Evolutionary conservation across 75 land plant genomes (phyloP).

Genomic region (Cryptomeria japonica): DNA sequence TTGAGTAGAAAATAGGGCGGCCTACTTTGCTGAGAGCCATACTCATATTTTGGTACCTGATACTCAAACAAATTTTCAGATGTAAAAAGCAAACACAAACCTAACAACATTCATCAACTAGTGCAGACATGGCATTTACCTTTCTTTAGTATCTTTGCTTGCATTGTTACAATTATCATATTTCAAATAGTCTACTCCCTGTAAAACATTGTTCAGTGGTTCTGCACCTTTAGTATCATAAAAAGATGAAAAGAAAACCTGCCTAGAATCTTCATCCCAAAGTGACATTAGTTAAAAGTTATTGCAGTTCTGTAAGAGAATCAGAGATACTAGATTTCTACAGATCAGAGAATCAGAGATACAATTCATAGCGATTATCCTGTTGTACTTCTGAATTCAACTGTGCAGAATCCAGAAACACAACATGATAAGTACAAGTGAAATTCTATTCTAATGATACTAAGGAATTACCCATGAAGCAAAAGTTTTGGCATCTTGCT

Average conservation of each 20-base stretch:
- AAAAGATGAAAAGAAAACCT: not conserved
- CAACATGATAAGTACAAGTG: no score
- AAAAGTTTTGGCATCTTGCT: constrained; percentile 82
- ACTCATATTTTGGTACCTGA: constrained; percentile 77
- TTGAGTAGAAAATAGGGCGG: constrained; percentile 75
- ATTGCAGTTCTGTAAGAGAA: no score
- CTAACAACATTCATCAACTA: not conserved
- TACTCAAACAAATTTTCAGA: constrained; percentile 19
- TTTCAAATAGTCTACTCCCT: constrained; percentile 93
- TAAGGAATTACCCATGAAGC: constrained; percentile 65
- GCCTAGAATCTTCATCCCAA: not conserved
- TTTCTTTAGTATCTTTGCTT: constrained; percentile 36
- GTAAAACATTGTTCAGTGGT: not conserved
- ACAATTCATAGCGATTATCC: no score
- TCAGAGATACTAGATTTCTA: no score
- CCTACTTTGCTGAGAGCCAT: constrained; percentile 67
- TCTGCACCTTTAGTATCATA: not conserved
- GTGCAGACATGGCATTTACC: constrained; percentile 10
- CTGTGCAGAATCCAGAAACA: no score
- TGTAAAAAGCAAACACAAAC: constrained; percentile 12
- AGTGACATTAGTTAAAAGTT: not conserved
- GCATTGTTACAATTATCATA: constrained; percentile 83
- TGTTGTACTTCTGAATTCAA: no score
- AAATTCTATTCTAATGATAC: not conserved
- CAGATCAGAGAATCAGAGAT: no score